Percentiles rank a stretch among this genome's conserved stretches.
Conservation (phyloP, 495 filamentous ascomycete species). For the Hyaloscypha hepaticicola region DNA sequence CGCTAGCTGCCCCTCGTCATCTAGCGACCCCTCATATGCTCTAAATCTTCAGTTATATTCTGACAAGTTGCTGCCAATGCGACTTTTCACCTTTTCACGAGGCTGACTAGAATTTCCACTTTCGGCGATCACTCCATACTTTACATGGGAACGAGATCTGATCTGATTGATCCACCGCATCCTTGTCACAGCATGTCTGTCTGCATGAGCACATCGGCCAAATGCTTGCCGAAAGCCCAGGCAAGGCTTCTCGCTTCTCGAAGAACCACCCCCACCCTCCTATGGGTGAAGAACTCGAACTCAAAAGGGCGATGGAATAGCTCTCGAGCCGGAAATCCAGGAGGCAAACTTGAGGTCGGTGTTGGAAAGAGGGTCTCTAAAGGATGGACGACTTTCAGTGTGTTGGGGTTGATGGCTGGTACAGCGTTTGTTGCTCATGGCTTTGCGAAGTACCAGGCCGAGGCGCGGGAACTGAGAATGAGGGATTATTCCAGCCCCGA, state of each 20-base stretch:
- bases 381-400: slow-evolving; percentile 22
- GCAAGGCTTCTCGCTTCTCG: slow-evolving; percentile 15
- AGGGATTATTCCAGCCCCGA: slow-evolving; percentile 36
- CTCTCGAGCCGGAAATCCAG: not conserved
- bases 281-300: not conserved
- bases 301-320: not conserved
- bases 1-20: not conserved
- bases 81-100: not conserved
- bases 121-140: not conserved
- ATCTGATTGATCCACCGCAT: slow-evolving; percentile 7
- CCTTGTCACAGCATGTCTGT: slow-evolving; percentile 13
- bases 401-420: slow-evolving; percentile 41
- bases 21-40: not conserved
- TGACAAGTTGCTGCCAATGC: not conserved
- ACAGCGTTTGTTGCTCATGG: slow-evolving; percentile 45
- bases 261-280: slow-evolving; percentile 3
- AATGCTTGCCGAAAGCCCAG: slow-evolving; percentile 10
- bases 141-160: not conserved
- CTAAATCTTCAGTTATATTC: not conserved
- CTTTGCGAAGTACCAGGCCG: slow-evolving; percentile 23
- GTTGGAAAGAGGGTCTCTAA: slow-evolving; percentile 1
- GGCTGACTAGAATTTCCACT: not conserved
- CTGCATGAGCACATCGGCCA: slow-evolving; percentile 22
- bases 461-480: slow-evolving; percentile 6
- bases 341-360: not conserved